Evolutionary conservation across 2,329 filamentous ascomycete genomes (phyloP), one percentile per base, ranked within the genome.

Genomic region (Salinomyces thailandicus): DNA sequence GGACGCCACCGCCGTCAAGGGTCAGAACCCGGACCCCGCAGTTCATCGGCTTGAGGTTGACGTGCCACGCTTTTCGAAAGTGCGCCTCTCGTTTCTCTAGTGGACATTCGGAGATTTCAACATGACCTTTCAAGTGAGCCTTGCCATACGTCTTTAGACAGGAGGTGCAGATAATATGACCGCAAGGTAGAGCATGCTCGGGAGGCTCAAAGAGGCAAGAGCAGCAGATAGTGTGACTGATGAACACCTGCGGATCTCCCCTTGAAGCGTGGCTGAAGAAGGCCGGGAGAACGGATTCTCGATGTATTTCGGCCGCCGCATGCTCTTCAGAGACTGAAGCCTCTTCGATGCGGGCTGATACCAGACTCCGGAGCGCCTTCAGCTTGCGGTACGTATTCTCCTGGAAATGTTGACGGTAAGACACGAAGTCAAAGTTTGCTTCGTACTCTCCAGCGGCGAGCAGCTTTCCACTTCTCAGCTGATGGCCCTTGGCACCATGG

Each of bases 1-100:
- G 51, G 8, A 67, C 55, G 1, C 64, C 63, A 7, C 64, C 64
- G 3, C 63, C 63, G 45, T 67, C 64, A 4, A 67, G 45, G n/a
- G 51, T 53, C 9, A 67, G 37, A 13, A 67, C 42, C 7, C 63
- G 55, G 8, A 62, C 45, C 2, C 63, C 63, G 12, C 60, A 55
- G 4, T 43, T 40, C 5, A 36, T 33, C 6, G 62, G 62, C 39
- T 62, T 64, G 13, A 59, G 39, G 12, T 42, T 42, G 5, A 61
- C 26, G 8, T 31, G 18, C 26, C 28, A 30, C 5, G 36, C 15
- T 4, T 29, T 22, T 8, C 18, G 12, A 24, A 36, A 44, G 5
- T 31, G 31, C 11, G 17, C 31, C 3, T 34, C 17, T 14, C 36
- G n/a, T 33, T 15, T 28, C 14, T 44, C 33, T 18, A 63, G 18